Base-by-base conservation (phyloP, 2,329 filamentous ascomycete genomes). In the Diaporthe citriasiana region DNA sequence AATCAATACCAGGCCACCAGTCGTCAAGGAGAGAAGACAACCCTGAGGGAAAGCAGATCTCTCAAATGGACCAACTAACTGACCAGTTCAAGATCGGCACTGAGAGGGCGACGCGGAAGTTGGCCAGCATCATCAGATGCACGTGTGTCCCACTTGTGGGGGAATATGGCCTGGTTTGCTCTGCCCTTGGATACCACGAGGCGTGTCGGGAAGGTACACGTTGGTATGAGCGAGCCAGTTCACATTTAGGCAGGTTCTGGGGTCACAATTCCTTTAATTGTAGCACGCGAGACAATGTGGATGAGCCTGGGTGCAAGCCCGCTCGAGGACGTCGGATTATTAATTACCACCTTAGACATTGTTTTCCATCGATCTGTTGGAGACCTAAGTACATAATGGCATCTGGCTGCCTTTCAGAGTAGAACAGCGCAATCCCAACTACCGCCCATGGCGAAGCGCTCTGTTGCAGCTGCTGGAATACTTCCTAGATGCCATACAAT, bases 311-410 rank as follows among this genome's bases (percentile, higher is more conserved):
- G 5, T 25, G 33, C 47, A 68, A 17, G 63, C 63, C 63, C 47
- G 13, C 22, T 19, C n/a, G 47, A 53, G 63, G 33, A 51, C 63
- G 47, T 51, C n/a, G 45, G 38, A 73, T 73, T 75, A 75, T 65
- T 40, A 53, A 75, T 75, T 73, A 73, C 63, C 65, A 70, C 71
- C 50, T 45, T 53, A 70, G 71, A 63, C 65, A 70, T 70, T 73
- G 55, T 40, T 73, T 63, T 53, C 63, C 63, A 53, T 53, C 63
- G 47, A 68, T 68, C 63, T 68, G 68, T 70, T 70, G 38, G 68
- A 56, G 55, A 59, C 55, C 45, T 72, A 71, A 60, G 25, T 73
- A 75, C 63, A 73, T 75, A 55, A 72, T 68, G 40, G 59, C 63
- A 75, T 63, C 74, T 45, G 71, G 69, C 68, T 71, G 56, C 56